Evolutionary conservation across 75 land plant genomes (phyloP).

Genomic region (Picea sitchensis): DNA sequence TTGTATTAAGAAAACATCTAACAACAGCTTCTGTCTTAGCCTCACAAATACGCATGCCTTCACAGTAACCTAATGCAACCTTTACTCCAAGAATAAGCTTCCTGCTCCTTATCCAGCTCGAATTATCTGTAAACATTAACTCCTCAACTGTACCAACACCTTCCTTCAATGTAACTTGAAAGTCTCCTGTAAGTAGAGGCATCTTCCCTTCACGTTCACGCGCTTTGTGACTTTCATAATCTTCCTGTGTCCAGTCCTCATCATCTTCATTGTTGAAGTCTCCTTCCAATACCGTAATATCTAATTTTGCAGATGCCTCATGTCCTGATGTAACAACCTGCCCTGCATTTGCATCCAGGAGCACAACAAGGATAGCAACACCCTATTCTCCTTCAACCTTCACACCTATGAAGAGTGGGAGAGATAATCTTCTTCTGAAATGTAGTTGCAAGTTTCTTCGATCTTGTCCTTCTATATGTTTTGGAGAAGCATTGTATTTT

Average conservation of each 20-base stretch:
- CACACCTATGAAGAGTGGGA: slow-evolving; percentile 93
- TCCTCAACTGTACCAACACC: slow-evolving; percentile 93
- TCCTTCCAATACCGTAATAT: slow-evolving; percentile 88
- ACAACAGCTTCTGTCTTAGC: too few relatives aligned
- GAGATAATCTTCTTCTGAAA: slow-evolving; percentile 72
- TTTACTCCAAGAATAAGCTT: slow-evolving; percentile 88
- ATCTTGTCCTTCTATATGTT: slow-evolving; percentile 77
- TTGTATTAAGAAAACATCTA: too few relatives aligned
- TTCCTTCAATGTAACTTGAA: slow-evolving; percentile 76
- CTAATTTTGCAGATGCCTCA: slow-evolving; percentile 75
- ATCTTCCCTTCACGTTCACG: slow-evolving; percentile 95
- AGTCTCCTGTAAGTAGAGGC: slow-evolving; percentile 82
- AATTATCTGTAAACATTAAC: slow-evolving; percentile 90
- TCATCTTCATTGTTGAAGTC: slow-evolving; percentile 87
- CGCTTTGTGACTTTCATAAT: slow-evolving; percentile 78
- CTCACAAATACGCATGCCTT: slow-evolving; percentile 79
- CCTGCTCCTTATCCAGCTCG: slow-evolving; percentile 97
- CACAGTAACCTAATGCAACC: slow-evolving; percentile 65
- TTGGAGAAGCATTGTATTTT: slow-evolving; percentile 71
- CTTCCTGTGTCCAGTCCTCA: slow-evolving; percentile 83
- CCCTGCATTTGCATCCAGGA: slow-evolving; percentile 63
- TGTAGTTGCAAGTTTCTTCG: slow-evolving; percentile 73
- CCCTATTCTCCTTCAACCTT: slow-evolving; percentile 94
- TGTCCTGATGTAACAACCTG: slow-evolving; percentile 72
- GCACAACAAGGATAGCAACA: slow-evolving; percentile 78